Evolutionary conservation across 768 basidiomycete species (phyloP), one percentile per base, ranked within the genome.

Genomic region (Boletus speciosus): DNA sequence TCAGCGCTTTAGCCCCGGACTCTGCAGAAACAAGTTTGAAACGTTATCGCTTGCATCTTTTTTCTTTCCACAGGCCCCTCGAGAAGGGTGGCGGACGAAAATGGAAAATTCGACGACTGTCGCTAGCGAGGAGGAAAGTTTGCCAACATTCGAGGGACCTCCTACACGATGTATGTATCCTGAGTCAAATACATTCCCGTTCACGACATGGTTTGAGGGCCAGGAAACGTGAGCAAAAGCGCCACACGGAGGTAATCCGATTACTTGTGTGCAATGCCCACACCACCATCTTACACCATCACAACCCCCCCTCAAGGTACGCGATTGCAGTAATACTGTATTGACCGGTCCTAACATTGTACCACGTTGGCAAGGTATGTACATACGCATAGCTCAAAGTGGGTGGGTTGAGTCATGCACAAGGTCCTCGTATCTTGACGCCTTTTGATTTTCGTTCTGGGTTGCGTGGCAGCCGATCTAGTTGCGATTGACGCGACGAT

Each of bases 201-300:
- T 42, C 27, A 35, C 31, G 29, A 36, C 39, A 50, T 11, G 27
- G 25, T 3, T 32, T 4, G 38, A n/a, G 42, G 43, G 35, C 15
- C 6, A 27, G 4, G 37, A 49, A 38, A 49, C 35, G 39, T 42
- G 46, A 39, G 19, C 29, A 38, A 38, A 29, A 49, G 27, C 54
- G 55, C 52, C 55, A 52, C 56, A 44, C 58, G 57, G 65, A 57
- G 55, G 52, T 36, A 54, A 66, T 66, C 56, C 58, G 32, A 58
- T 46, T 15, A 40, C 61, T 47, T 44, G 9, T n/a, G 25, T 27
- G 25, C 25, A 27, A 27, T 37, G n/a, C 23, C 42, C 15, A 29
- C 29, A 21, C 29, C 25, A 27, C 16, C 34, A 38, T 15, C 10
- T 32, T 23, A 46, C 21, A 31, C 43, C n/a, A 10, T 10, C 27